phyloP scores from a whole-genome alignment of 2,329 filamentous ascomycete species.

The Ceratocystiopsis brevicomis region DNA sequence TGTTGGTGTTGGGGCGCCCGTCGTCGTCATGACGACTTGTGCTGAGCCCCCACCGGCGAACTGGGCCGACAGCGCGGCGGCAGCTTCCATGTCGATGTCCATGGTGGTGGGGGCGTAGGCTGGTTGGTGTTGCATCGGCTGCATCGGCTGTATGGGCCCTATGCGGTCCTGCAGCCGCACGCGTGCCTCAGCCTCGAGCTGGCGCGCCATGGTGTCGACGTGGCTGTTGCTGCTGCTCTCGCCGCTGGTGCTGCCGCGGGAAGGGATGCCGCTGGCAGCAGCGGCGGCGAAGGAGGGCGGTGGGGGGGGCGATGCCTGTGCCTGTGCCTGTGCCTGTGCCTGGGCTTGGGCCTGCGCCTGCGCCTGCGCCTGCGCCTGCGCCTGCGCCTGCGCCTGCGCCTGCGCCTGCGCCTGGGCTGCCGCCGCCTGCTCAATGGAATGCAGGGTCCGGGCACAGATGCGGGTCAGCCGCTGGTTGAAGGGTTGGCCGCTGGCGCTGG shows the following conservation, averaged over 20 bases:
- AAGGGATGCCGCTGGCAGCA: too few relatives aligned
- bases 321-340: conserved; percentile 22
- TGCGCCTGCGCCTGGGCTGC: conserved; percentile 6
- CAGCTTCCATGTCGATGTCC: too few relatives aligned
- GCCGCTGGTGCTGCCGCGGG: not conserved
- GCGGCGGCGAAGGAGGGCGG: not conserved
- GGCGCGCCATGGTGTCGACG: not conserved
- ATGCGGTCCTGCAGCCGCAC: too few relatives aligned
- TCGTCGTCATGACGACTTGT: too few relatives aligned
- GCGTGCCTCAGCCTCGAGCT: not conserved
- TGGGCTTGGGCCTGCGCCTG: too few relatives aligned
- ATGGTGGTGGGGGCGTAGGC: too few relatives aligned
- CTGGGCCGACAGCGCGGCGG: too few relatives aligned
- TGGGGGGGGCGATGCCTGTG: conserved; percentile 7
- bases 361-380: conserved; percentile 8
- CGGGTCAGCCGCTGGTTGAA: conserved; percentile 25
- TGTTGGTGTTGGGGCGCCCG: too few relatives aligned
- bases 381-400: not conserved
- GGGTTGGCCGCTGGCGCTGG: conserved; percentile 18
- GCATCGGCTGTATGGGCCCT: too few relatives aligned
- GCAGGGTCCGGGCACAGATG: conserved; percentile 32
- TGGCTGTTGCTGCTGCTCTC: not conserved
- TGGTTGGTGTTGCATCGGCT: too few relatives aligned
- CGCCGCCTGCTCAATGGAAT: conserved; percentile 30
- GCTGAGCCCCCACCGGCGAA: too few relatives aligned